Evolutionary conservation across 805 yeast species (phyloP), one percentile per base, ranked within the genome.

Genomic region (Debaryomyces castellii): DNA sequence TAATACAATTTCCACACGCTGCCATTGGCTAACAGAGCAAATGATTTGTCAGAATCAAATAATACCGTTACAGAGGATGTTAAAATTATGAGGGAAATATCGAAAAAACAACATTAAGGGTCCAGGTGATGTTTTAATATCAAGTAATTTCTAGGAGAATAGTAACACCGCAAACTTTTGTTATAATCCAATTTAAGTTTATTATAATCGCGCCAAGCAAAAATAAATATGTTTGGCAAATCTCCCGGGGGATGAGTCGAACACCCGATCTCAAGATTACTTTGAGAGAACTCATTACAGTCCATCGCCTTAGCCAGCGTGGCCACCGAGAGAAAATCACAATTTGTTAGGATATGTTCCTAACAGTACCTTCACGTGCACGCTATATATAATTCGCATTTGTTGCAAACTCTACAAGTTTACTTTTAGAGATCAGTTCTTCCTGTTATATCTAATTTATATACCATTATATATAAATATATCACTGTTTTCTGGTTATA

Each of bases 191-290:
- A 25, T 25, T 10, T 25, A 10, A 9, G 28, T 25, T 25, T 25
- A 25, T 9, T 9, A 6, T 7, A 9, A 9, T 9, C 11, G 28
- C 8, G 28, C 28, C 28, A 25, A 25, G 28, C 8, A 48, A 53
- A 58, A 54, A 49, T 48, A 46, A 50, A n/a, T n/a, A n/a, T n/a
- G n/a, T n/a, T 51, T 10, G 11, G 32, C 32, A 30, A n/a, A 37
- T 66, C 71, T 64, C 70, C 70, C 63, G 70, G 71, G 71, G 70
- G 71, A n/a, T 63, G 71, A 66, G 68, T 66, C 71, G 71, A 65
- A 66, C 71, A 63, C 71, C 70, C 71, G 71, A 66, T 66, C 70
- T 65, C 71, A 66, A 66, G 71, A 66, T 66, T 53, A 54, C 71
- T 59, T 46, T 54, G 63, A 54, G 54, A 30, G n/a, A 53, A 38